Evolutionary conservation across 257 asterid species (phyloP).

Genomic region (Przewalskia tangutica): DNA sequence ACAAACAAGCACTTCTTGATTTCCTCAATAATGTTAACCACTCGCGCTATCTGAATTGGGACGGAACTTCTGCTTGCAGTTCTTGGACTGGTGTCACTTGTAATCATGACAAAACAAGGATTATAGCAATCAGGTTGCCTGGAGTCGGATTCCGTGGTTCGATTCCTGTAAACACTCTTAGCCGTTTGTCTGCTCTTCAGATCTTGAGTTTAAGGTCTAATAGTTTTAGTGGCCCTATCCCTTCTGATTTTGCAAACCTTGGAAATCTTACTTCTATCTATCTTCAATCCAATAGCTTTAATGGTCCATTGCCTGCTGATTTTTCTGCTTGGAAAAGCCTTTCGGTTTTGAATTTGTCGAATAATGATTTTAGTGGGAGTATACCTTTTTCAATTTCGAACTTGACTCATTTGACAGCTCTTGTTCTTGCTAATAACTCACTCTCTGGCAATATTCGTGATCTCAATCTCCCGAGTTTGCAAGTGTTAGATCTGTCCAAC

Average conservation of each 20-base stretch:
- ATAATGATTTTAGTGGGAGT: conserved; percentile 51
- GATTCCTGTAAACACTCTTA: conserved; percentile 55
- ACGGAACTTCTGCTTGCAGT: conserved; percentile 46
- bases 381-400: conserved; percentile 64
- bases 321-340: conserved; percentile 54
- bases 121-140: conserved; percentile 69
- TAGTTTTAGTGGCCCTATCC: conserved; percentile 59
- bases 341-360: conserved; percentile 54
- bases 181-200: conserved; percentile 70
- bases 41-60: conserved; percentile 58
- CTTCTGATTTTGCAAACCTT: conserved; percentile 54
- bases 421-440: conserved; percentile 62
- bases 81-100: conserved; percentile 80
- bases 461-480: conserved; percentile 48
- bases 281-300: conserved; percentile 53
- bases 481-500: conserved; percentile 53
- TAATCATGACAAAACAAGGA: conserved; percentile 52
- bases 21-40: conserved; percentile 31
- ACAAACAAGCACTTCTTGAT: conserved; percentile 70
- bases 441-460: conserved; percentile 70
- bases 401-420: conserved; percentile 56
- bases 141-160: conserved; percentile 53
- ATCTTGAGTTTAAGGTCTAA: conserved; percentile 79
- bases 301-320: conserved; percentile 61
- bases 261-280: conserved; percentile 48